Percentiles rank a stretch among this genome's conserved stretches.
Conservation (phyloP, 2,329 filamentous ascomycete genomes). For the Botrytis aclada region DNA sequence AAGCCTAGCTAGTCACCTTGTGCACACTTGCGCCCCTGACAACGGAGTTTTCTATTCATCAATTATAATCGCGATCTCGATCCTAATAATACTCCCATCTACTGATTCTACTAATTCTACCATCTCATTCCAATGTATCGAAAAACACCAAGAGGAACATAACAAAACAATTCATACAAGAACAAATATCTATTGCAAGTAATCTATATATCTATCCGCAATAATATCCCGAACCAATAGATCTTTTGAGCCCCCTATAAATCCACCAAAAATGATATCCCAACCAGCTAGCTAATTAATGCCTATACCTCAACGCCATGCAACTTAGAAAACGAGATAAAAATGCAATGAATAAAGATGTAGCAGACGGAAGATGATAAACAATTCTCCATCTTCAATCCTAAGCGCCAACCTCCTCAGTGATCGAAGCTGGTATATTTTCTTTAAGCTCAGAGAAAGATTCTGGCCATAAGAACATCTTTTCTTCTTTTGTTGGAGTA, state of each 20-base stretch:
- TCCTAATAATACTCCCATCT: no score
- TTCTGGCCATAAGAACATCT: constrained; percentile 62
- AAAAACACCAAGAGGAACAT: background rate
- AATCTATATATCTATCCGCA: background rate
- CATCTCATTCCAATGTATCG: background rate
- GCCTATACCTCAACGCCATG: constrained; percentile 7
- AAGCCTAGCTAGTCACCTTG: no score
- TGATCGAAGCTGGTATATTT: background rate
- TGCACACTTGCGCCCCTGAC: no score
- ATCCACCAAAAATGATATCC: background rate
- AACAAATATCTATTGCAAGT: background rate
- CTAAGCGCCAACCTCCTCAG: background rate
- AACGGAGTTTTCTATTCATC: no score
- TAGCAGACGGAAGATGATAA: background rate
- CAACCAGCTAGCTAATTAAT: background rate
- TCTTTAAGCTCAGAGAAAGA: constrained; percentile 45
- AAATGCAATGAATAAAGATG: background rate
- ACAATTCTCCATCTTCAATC: background rate
- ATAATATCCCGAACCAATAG: background rate
- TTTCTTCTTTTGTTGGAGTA: constrained; percentile 56
- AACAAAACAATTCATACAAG: background rate
- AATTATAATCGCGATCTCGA: no score
- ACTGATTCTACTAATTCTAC: no score
- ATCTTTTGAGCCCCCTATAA: background rate
- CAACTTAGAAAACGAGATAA: background rate